phyloP scores from a whole-genome alignment of 2,329 filamentous ascomycete species.

The Epichloe sp. region DNA sequence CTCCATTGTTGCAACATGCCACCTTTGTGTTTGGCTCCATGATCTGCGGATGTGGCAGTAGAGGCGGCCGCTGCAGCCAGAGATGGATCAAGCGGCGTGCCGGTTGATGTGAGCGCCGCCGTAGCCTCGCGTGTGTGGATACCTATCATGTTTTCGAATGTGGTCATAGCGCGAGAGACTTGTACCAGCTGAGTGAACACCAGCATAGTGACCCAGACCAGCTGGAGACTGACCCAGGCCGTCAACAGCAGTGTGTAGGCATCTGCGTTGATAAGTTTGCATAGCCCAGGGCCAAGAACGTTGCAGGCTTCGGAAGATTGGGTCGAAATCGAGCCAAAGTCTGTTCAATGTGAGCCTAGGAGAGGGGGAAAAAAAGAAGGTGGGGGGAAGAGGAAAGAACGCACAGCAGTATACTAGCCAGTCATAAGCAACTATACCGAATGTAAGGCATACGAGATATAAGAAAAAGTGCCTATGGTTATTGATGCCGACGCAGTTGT shows the following conservation, averaged over 20 bases:
- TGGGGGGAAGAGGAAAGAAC: constrained; percentile 11
- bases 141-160: constrained; percentile 90
- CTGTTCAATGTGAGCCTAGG: constrained; percentile 23
- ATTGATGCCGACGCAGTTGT: constrained; percentile 91
- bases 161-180: constrained; percentile 84
- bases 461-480: constrained; percentile 94
- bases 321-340: constrained; percentile 47
- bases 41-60: constrained; percentile 27
- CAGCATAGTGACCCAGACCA: constrained; percentile 96
- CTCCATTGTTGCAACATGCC: constrained; percentile 70
- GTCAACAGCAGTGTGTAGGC: constrained; percentile 70
- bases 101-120: constrained; percentile 66
- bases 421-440: constrained; percentile 62
- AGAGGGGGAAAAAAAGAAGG: neutral
- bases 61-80: constrained; percentile 39
- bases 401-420: constrained; percentile 60
- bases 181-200: constrained; percentile 88
- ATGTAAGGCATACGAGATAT: constrained; percentile 66
- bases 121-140: constrained; percentile 49
- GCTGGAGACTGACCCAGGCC: constrained; percentile 70
- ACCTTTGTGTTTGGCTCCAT: constrained; percentile 41
- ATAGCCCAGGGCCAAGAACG: constrained; percentile 61
- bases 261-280: constrained; percentile 65
- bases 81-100: constrained; percentile 57
- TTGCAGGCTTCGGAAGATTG: constrained; percentile 50